These are phyloP conservation scores for Blastocystis sp. DNA, from an alignment of 352 stramenopile genomes.

Conservation along the genomic window DNA sequence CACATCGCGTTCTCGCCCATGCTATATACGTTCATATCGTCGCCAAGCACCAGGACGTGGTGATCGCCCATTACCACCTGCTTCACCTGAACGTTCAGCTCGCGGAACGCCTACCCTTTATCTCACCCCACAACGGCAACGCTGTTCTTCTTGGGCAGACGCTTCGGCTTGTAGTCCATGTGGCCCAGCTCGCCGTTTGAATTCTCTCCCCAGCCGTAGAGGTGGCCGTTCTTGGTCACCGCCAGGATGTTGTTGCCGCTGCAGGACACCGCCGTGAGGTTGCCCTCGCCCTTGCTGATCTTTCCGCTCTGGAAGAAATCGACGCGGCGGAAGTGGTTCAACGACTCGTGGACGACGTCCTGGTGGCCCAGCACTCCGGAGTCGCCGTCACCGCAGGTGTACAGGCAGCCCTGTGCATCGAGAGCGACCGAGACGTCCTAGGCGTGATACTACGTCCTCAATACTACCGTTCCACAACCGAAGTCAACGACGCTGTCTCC, in stretches of 20 bases:
- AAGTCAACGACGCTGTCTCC: not conserved
- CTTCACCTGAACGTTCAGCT: slow-evolving; percentile 61
- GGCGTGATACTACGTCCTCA: not conserved
- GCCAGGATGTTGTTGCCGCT: slow-evolving; percentile 33
- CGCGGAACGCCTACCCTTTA: slow-evolving; percentile 36
- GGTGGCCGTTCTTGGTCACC: slow-evolving; percentile 19
- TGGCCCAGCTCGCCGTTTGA: slow-evolving; percentile 51
- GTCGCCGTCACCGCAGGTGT: slow-evolving; percentile 45
- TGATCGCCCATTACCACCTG: slow-evolving; percentile 40
- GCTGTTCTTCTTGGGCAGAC: slow-evolving; percentile 64
- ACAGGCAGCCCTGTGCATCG: slow-evolving; percentile 21
- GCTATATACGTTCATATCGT: slow-evolving; percentile 29
- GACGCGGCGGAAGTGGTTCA: slow-evolving; percentile 62
- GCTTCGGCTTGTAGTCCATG: slow-evolving; percentile 58
- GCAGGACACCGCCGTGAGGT: not conserved
- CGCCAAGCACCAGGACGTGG: slow-evolving; percentile 31
- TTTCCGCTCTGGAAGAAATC: slow-evolving; percentile 60
- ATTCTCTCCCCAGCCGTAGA: slow-evolving; percentile 64
- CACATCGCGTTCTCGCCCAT: slow-evolving; percentile 60
- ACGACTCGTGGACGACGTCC: slow-evolving; percentile 44
- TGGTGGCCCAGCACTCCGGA: slow-evolving; percentile 35
- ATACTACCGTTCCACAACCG: not conserved
- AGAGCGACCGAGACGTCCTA: slow-evolving; percentile 25
- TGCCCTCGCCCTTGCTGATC: slow-evolving; percentile 59
- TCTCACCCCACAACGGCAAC: not conserved